Evolutionary conservation across 257 asterid genomes (phyloP), one percentile per base, ranked within the genome.

Genomic region (Solanum sejunctum): DNA sequence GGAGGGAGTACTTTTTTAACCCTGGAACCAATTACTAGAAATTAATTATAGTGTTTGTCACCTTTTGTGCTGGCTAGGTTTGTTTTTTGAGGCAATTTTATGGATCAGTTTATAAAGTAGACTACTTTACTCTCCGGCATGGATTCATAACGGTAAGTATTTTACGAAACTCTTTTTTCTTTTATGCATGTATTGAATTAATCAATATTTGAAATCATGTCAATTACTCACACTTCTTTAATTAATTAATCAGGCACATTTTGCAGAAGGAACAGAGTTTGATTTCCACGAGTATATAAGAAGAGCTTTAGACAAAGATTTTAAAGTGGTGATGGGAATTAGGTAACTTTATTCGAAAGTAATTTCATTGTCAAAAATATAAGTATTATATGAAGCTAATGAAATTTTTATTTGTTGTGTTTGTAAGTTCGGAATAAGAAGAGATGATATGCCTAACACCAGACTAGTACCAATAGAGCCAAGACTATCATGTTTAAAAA

Each of bases 41-140:
- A 16, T 60, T 75, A 54, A 81, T 36, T 26, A 8, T 79, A 73
- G 81, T 55, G 57, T 84, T 57, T 52, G 52, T 43, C 54, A 63
- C 63, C 28, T 84, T 84, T 70, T 67, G 36, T 72, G 56, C 32
- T 45, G 6, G 20, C 57, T 91, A 94, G 98, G 97, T 89, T 66
- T 90, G 85, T 86, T 93, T 94, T 85, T 91, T 94, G 81, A 91
- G 97, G 57, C 95, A 93, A 82, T 92, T 94, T 88, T 91, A 81
- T 72, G 92, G 90, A 70, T 94, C 96, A 26, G 96, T 94, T 58
- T 89, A 89, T 85, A 91, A 81, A 85, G 93, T 92, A 13, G 96
- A 94, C 86, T 94, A 93, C 86, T 83, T 92, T 26, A 91, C 94
- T 86, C 97, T 93, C 86, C 89, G 97, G 43, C 97, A 89, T 88